Conservation (phyloP, 1,284 basidiomycete genomes). For the Caloboletus inedulis region DNA sequence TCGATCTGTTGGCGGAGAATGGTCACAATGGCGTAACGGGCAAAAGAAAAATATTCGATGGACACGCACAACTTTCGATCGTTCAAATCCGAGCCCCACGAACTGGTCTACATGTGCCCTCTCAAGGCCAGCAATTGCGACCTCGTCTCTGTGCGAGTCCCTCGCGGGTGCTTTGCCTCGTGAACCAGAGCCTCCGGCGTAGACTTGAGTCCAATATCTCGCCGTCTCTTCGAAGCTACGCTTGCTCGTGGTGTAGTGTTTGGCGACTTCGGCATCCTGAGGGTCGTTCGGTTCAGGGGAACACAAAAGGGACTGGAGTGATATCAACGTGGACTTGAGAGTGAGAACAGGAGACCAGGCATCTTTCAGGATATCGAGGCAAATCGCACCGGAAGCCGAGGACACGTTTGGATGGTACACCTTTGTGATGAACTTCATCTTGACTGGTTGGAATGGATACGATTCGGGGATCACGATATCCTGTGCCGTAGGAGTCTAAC, state of each 20-base stretch:
- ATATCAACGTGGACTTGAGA: constrained; percentile 95
- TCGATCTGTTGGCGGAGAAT: constrained; percentile 60
- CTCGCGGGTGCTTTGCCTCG: constrained; percentile 37
- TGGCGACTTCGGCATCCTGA: constrained; percentile 97
- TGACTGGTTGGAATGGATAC: constrained; percentile 96
- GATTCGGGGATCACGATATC: constrained; percentile 94
- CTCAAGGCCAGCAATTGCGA: constrained; percentile 75
- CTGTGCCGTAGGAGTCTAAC: constrained; percentile 39
- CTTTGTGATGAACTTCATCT: constrained; percentile 98
- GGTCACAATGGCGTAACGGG: constrained; percentile 2
- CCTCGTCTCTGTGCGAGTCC: constrained; percentile 47
- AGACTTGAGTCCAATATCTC: constrained; percentile 89
- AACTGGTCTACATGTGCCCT: constrained; percentile 73
- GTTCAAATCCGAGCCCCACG: constrained; percentile 69
- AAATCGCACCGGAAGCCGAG: constrained; percentile 90
- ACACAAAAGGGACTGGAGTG: constrained; percentile 92
- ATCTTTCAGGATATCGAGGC: constrained; percentile 85
- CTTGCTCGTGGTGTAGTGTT: constrained; percentile 90
- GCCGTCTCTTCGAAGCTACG: constrained; percentile 90
- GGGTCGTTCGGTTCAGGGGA: constrained; percentile 96
- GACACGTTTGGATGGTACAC: constrained; percentile 98
- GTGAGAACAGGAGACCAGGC: constrained; percentile 94
- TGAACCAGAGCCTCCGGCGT: constrained; percentile 70
- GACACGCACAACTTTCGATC: constrained; percentile 69
- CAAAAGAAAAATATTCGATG: constrained; percentile 17